phyloP scores from a whole-genome alignment of 169 alveolate species.

The Eimeria sp. region DNA sequence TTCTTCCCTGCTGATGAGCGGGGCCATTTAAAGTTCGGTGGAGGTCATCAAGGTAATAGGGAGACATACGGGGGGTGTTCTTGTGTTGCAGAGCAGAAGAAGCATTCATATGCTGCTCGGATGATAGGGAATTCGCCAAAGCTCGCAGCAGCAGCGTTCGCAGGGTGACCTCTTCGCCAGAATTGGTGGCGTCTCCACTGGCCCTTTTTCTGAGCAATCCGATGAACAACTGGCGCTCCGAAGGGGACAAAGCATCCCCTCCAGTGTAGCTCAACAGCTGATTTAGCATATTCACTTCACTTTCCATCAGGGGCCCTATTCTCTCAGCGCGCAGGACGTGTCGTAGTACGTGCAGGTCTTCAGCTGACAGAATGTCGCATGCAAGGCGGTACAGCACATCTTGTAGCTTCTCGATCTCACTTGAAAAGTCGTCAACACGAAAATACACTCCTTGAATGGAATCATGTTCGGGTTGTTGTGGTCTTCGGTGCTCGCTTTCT shows the following conservation, averaged over 20 bases:
- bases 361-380: slow-evolving; percentile 1
- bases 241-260: not conserved
- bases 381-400: slow-evolving; percentile 2
- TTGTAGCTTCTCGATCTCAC: not conserved
- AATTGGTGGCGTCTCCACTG: not conserved
- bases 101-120: slow-evolving; percentile 29
- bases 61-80: not conserved
- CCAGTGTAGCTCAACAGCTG: slow-evolving; percentile 11
- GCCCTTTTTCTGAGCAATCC: slow-evolving; percentile 1
- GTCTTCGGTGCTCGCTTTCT: not conserved
- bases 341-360: slow-evolving; percentile 7
- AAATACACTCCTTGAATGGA: not conserved
- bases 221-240: slow-evolving; percentile 31
- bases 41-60: not conserved
- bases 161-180: not conserved
- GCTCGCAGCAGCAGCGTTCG: slow-evolving; percentile 2
- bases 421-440: not conserved
- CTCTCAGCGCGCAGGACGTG: slow-evolving; percentile 41
- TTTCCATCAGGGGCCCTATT: slow-evolving; percentile 2
- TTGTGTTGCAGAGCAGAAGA: slow-evolving; percentile 2
- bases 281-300: not conserved
- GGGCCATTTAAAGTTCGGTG: not conserved
- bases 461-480: not conserved
- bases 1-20: not conserved
- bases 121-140: slow-evolving; percentile 7